These are phyloP conservation scores for Telopea speciosissima DNA, from an alignment of 177 flowering plant species.

Conservation along the genomic window DNA sequence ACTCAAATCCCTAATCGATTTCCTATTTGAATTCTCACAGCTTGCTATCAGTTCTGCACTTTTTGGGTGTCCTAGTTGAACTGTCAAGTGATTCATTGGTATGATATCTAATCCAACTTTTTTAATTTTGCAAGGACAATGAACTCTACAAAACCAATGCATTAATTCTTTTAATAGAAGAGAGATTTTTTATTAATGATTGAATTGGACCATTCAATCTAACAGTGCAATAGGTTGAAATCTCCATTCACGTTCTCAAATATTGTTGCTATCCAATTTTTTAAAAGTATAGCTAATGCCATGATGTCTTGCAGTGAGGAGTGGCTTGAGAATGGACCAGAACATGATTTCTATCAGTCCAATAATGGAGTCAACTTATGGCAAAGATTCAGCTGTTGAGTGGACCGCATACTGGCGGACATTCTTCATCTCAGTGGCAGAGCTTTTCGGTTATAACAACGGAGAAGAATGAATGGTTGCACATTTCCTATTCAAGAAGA, in stretches of 20 bases:
- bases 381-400: constrained; percentile 70
- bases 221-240: not conserved
- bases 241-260: no score
- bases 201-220: not conserved
- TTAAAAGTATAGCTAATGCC: not conserved
- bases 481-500: constrained; percentile 74
- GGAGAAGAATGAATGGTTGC: constrained; percentile 99
- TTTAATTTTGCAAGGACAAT: no score
- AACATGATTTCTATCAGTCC: constrained; percentile 53
- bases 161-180: no score
- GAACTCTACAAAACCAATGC: no score
- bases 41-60: no score
- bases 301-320: constrained; percentile 54
- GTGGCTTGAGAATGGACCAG: constrained; percentile 89
- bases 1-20: no score
- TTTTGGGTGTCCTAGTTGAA: no score
- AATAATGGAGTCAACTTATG: constrained; percentile 81
- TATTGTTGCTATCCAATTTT: not conserved
- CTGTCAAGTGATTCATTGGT: no score
- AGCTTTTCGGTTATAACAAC: constrained; percentile 77
- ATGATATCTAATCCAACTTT: no score
- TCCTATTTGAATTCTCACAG: no score
- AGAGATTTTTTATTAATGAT: not conserved
- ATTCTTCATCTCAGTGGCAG: constrained; percentile 86
- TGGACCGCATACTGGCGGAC: constrained; percentile 94